Conservation (phyloP, 768 basidiomycete genomes). For the Termitomyces sp. region DNA sequence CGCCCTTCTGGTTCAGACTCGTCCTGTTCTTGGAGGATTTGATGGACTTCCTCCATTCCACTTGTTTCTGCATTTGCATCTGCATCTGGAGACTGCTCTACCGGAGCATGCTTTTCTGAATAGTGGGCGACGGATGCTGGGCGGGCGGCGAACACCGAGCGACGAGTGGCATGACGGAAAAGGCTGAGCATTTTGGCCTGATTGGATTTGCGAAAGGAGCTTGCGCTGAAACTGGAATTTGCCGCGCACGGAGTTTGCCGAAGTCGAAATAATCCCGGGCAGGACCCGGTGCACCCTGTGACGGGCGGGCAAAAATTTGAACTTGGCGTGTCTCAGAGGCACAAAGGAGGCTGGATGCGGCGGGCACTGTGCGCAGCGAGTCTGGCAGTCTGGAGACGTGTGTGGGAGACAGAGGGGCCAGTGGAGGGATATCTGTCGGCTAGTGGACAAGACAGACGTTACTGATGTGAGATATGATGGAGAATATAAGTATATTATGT, state of each 20-base stretch:
- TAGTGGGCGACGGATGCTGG: slow-evolving; percentile 8
- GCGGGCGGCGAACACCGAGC: slow-evolving; percentile 2
- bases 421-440: background rate
- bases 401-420: background rate
- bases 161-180: slow-evolving; percentile 14
- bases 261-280: background rate
- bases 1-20: background rate
- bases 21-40: background rate
- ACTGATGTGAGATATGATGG: slow-evolving; percentile 19
- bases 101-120: background rate
- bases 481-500: slow-evolving; percentile 12
- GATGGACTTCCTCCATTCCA: background rate
- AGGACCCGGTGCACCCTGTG: slow-evolving; percentile 21
- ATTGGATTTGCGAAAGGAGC: background rate
- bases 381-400: background rate
- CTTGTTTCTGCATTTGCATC: background rate
- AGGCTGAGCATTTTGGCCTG: slow-evolving; percentile 17
- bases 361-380: background rate
- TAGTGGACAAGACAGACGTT: too few relatives aligned
- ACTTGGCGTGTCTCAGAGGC: slow-evolving; percentile 8
- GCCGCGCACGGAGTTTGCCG: slow-evolving; percentile 11
- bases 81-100: background rate
- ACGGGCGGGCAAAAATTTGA: slow-evolving; percentile 2
- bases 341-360: background rate
- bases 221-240: background rate